Base-by-base conservation (phyloP, 2,329 filamentous ascomycete species). In the Calonectria pauciramosa region DNA sequence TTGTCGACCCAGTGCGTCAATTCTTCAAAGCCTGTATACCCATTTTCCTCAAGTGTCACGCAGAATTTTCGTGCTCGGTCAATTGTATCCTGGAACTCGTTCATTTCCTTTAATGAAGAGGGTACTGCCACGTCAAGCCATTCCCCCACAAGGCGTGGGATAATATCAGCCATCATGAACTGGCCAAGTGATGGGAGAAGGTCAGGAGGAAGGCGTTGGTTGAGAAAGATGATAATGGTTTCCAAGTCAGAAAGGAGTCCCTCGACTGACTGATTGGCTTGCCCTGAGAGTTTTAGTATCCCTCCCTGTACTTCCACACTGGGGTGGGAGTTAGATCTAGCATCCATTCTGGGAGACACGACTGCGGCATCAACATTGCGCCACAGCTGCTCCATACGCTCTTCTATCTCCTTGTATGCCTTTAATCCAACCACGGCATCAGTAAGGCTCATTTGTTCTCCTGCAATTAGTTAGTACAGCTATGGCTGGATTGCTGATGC, bases 61-160 rank as follows among this genome's bases (percentile, higher is more conserved):
- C 93, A 94, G 80, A 99, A 94, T 0, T 86, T 83, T 32, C 88
- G 87, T 0, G 95, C 91, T 52, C 90, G 87, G 49, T 90, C 88
- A n/a, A 98, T 89, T 9, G 93, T 90, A 2, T 87, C 86, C 80
- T 97, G 92, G 80, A 98, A 98, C 2, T 87, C 87, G 11, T 88
- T 87, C 84, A 98, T 92, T 14, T 93, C 92, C 14, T 90, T 88
- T 14, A 98, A 87, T 0, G 94, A 93, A 2, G 93, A 88, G 1
- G 97, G 96, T 0, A 99, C 93, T 1, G 92, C 91, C 18, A 92
- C 89, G 38, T 94, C 91, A 10, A 99, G 89, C 93, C 95, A 98
- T 6, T 90, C 88, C 6, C 90, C 90, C 51, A 95, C 93, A 14
- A 98, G 88, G 28, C 91, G 91, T 8, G 91, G 89, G 11, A 93